Percentiles rank a stretch among this genome's conserved stretches.
These are phyloP conservation scores for Lodderomyces parapsilosis DNA, from an alignment of 1,139 yeast species.

Conservation along the genomic window DNA sequence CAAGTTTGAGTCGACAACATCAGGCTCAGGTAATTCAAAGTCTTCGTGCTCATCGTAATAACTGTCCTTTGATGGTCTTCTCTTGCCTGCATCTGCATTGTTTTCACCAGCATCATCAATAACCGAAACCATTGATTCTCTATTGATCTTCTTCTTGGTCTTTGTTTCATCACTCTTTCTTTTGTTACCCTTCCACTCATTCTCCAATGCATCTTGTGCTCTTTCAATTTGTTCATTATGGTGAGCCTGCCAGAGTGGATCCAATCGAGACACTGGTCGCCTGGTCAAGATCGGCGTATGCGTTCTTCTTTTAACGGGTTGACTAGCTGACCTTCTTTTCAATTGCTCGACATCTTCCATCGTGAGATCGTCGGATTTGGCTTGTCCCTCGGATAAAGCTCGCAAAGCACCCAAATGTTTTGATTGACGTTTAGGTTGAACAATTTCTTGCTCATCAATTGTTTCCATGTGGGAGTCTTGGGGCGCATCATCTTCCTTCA, in stretches of 20 bases:
- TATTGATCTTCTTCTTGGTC: conserved; percentile 23
- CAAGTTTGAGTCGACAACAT: conserved; percentile 36
- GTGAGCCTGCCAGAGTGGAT: conserved; percentile 56
- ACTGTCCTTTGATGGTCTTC: conserved; percentile 22
- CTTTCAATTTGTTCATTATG: conserved; percentile 49
- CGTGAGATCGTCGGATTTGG: conserved; percentile 30
- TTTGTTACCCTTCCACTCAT: conserved; percentile 23
- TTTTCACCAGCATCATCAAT: conserved; percentile 21
- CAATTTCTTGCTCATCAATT: conserved; percentile 17
- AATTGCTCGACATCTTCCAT: conserved; percentile 41
- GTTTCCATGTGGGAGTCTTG: conserved; percentile 35
- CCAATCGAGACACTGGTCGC: conserved; percentile 71
- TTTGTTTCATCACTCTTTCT: conserved; percentile 14
- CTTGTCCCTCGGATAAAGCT: conserved; percentile 37
- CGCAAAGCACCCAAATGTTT: conserved; percentile 26
- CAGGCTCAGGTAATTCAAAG: conserved; percentile 41
- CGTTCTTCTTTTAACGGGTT: conserved; percentile 38
- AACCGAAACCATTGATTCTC: conserved; percentile 43
- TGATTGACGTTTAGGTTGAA: conserved; percentile 42
- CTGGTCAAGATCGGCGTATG: conserved; percentile 44
- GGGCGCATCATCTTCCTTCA: conserved; percentile 27
- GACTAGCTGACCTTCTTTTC: conserved; percentile 50
- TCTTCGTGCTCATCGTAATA: conserved; percentile 19
- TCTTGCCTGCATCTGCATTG: conserved; percentile 9
- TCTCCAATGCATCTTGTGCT: conserved; percentile 44